Conservation (phyloP, 2,329 filamentous ascomycete genomes). For the Phialocephala subalpina region DNA sequence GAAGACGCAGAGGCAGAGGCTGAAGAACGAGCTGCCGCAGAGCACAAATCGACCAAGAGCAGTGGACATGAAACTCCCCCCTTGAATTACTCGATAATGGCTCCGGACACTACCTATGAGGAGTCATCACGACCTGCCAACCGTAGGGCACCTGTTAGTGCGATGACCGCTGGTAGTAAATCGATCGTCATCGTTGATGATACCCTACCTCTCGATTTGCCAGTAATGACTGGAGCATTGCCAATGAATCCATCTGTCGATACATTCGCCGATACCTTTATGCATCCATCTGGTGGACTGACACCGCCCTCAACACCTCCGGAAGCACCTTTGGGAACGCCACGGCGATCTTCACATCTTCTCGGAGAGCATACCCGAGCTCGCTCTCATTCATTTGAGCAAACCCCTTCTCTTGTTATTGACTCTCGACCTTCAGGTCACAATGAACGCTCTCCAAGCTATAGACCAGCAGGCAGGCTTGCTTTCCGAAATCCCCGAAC, state of each 20-base stretch:
- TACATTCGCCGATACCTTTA: constrained; percentile 60
- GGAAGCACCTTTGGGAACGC: constrained; percentile 51
- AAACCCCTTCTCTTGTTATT: constrained; percentile 39
- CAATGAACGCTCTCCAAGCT: constrained; percentile 35
- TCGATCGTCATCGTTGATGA: constrained; percentile 81
- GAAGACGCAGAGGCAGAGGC: constrained; percentile 62
- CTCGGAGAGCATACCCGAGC: constrained; percentile 52
- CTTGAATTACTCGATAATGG: constrained; percentile 38
- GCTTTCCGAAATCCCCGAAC: constrained; percentile 31
- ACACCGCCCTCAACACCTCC: constrained; percentile 71
- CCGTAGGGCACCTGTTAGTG: constrained; percentile 33
- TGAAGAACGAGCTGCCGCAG: constrained; percentile 39
- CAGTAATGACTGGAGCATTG: constrained; percentile 56
- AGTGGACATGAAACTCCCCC: constrained; percentile 28
- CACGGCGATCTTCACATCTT: constrained; percentile 63
- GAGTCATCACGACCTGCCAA: constrained; percentile 28
- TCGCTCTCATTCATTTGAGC: constrained; percentile 45
- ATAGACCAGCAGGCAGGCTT: constrained; percentile 32
- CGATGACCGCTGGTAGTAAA: constrained; percentile 77
- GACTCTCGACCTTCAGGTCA: constrained; percentile 37
- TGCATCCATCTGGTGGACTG: constrained; percentile 57
- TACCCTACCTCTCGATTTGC: constrained; percentile 59
- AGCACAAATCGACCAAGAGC: constrained; percentile 33
- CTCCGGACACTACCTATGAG: constrained; percentile 35
- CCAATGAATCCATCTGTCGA: constrained; percentile 57